Evolutionary conservation across 2,329 filamentous ascomycete genomes (phyloP).

Genomic region (Gremmenia infestans): DNA sequence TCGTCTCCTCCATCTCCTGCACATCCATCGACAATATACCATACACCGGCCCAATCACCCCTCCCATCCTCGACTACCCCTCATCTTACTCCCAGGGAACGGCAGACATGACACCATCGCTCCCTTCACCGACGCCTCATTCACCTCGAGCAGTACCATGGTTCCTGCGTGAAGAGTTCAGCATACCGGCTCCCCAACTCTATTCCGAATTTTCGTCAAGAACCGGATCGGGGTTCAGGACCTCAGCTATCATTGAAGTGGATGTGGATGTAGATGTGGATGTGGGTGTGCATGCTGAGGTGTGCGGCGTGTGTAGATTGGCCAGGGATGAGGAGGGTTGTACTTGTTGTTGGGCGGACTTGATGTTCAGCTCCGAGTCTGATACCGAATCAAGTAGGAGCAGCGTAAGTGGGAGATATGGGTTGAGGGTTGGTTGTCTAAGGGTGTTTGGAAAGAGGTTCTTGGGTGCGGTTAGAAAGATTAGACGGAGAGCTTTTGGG

Average conservation of each 20-base stretch:
- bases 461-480: background rate
- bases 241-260: background rate
- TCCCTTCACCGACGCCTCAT: background rate
- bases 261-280: background rate
- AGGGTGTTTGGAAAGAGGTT: background rate
- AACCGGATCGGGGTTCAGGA: background rate
- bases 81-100: background rate
- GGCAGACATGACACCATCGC: background rate
- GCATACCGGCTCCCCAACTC: background rate
- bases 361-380: background rate
- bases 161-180: background rate
- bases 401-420: background rate
- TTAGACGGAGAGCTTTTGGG: background rate
- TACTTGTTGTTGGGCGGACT: background rate
- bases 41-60: background rate
- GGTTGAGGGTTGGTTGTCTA: background rate
- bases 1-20: background rate
- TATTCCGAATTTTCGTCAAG: background rate
- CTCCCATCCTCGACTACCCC: background rate
- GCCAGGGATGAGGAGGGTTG: background rate
- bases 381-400: background rate
- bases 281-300: background rate
- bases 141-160: background rate
- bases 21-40: background rate
- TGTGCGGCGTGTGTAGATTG: background rate